Percentiles rank a stretch among this genome's conserved stretches.
These are phyloP conservation scores for Torulaspora franciscae DNA, from an alignment of 805 yeast genomes.

Conservation along the genomic window DNA sequence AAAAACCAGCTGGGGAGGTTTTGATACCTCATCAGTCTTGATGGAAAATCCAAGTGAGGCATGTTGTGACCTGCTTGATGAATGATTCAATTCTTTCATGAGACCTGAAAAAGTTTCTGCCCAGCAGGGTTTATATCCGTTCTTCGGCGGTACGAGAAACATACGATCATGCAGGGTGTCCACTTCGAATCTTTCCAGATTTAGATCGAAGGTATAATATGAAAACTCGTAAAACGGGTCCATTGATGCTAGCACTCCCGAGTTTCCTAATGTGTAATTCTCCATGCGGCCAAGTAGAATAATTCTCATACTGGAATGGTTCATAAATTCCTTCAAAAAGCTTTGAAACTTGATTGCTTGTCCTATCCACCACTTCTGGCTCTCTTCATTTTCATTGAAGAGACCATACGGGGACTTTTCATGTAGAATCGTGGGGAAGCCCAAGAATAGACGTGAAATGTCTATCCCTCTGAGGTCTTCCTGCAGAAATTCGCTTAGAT, in stretches of 20 bases:
- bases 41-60: slow-evolving; percentile 36
- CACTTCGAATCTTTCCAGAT: slow-evolving; percentile 1
- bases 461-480: slow-evolving; percentile 32
- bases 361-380: slow-evolving; percentile 41
- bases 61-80: slow-evolving; percentile 22
- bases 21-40: slow-evolving; percentile 25
- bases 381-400: slow-evolving; percentile 30
- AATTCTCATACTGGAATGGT: slow-evolving; percentile 33
- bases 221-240: slow-evolving; percentile 47
- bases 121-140: slow-evolving; percentile 16
- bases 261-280: not conserved
- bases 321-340: slow-evolving; percentile 34
- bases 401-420: slow-evolving; percentile 8
- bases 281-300: slow-evolving; percentile 34
- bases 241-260: not conserved
- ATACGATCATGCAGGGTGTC: not conserved
- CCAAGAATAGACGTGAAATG: slow-evolving; percentile 42
- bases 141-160: slow-evolving; percentile 14
- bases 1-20: slow-evolving; percentile 38
- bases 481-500: slow-evolving; percentile 40
- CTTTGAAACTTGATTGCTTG: slow-evolving; percentile 38
- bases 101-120: slow-evolving; percentile 22
- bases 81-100: slow-evolving; percentile 11
- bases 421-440: slow-evolving; percentile 34
- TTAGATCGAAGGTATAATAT: slow-evolving; percentile 28